Evolutionary conservation across 2,329 filamentous ascomycete species (phyloP).

Genomic region (Stagonosporopsis tanaceti): DNA sequence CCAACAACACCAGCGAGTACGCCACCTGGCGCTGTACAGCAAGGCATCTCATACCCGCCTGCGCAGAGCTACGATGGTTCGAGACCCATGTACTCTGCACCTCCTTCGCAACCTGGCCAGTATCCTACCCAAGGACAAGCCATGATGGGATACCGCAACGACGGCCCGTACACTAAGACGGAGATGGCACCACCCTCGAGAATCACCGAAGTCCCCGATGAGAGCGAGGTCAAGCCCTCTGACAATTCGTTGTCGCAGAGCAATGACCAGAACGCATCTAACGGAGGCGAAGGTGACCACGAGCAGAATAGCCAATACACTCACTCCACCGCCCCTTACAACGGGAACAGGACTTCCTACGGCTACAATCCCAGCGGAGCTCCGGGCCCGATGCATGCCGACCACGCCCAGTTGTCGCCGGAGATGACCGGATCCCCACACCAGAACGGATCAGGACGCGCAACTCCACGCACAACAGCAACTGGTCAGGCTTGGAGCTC

Average conservation of each 20-base stretch:
- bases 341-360: conserved; percentile 75
- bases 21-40: conserved; percentile 81
- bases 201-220: conserved; percentile 66
- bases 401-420: conserved; percentile 78
- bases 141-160: conserved; percentile 69
- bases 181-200: conserved; percentile 87
- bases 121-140: conserved; percentile 69
- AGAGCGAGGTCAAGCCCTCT: conserved; percentile 69
- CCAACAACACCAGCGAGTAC: conserved; percentile 91
- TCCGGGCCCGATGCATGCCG: conserved; percentile 71
- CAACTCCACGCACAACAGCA: conserved; percentile 81
- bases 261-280: conserved; percentile 60
- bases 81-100: conserved; percentile 78
- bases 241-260: conserved; percentile 64
- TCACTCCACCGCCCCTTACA: conserved; percentile 77
- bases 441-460: conserved; percentile 80
- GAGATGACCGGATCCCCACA: conserved; percentile 88
- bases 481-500: conserved; percentile 73
- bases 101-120: conserved; percentile 71
- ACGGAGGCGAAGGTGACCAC: conserved; percentile 74
- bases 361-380: conserved; percentile 75
- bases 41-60: conserved; percentile 79
- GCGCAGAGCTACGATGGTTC: conserved; percentile 78
- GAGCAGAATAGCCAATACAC: conserved; percentile 87
- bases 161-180: conserved; percentile 72